Base-by-base conservation (phyloP, 225 moss, liverwort and hornwort genomes). In the Straminergon stramineum region DNA sequence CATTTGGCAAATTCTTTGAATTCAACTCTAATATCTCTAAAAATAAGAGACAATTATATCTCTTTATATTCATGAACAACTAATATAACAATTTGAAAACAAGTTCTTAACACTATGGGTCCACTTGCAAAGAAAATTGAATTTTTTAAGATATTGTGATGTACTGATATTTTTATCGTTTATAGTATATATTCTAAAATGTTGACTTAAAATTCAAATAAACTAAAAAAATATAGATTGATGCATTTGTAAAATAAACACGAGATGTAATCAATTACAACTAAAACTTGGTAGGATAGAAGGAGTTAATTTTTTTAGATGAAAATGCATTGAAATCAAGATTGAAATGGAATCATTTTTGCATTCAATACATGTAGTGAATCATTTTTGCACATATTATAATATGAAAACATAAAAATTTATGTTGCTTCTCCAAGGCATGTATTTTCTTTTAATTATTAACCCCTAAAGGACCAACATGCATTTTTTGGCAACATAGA, bases 131-230 rank as follows among this genome's bases (percentile, higher is more conserved):
- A 48, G 10, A 28, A 74, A 74, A 6, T 74, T 45, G 28, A 75
- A 0, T 48, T 48, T 10, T 30, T 3, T 0, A 48, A 74, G 11
- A 17, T 45, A 2, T 17, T 10, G 6, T 45, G 0, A 45, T 28
- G 30, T 6, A 74, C 3, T 37, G 11, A 67, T 5, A 35, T 34
- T 28, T 61, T 31, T 31, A 31, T 26, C 1, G 4, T 16, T 64
- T 31, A 31, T 64, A 64, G 30, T 63, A 63, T 30, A 30, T 65
- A 65, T 32, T 65, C 32, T 65, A 17, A 65, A 65, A 32, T 65
- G 11, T 68, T 66, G 67, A 67, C 35, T 19, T 68, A 7, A 20
- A n/a, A n/a, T 22, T n/a, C n/a, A 21, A 68, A n/a, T 68, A 6
- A 68, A 37, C 4, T 6, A 12, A n/a, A 68, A 68, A 68, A n/a